Evolutionary conservation across 192 early-diverging fungal species (phyloP), one percentile per base, ranked within the genome.

Genomic region (Coemansia sp.): DNA sequence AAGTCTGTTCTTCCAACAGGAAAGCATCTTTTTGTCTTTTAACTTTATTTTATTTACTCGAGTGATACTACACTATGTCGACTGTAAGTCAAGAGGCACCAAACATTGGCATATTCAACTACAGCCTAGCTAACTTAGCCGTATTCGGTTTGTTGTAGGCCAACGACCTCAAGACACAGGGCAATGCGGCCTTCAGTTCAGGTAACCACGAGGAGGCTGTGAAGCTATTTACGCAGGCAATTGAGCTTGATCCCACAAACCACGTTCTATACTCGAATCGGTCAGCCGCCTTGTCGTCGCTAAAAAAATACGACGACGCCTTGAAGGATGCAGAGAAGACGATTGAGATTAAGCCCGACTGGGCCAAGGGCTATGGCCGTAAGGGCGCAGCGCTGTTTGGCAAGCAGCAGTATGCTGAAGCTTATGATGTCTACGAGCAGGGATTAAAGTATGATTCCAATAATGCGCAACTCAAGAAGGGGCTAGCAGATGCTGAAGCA

Each of bases 191-290:
- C 54, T 96, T 96, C 69, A 64, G 85, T 23, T 76, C 87, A 35
- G 87, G 90, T 47, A 80, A 88, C 67, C 92, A 84, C 68, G 71
- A 81, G 11, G 81, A 80, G 53, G 92, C 94, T 2, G 84, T 94
- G 66, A 77, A 85, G 50, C 72, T 68, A 46, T 96, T 94, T 60
- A 81, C 91, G 37, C 65, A 91, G 57, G 94, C 92, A 16, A 93
- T 94, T 57, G 85, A 87, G n/a, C 73, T 88, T 47, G 94, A 93
- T 57, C 79, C 90, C 11, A 63, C 71, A 48, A 96, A 96, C 83
- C 92, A 94, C 67, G 92, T 96, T 26, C 80, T 96, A 35, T 94
- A 89, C 72, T 94, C 91, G 7, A 96, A 96, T 83, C 90, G 92
- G 59, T 94, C 94, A 6, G 92, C 90, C 9, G 78, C 86, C 43